Base-by-base conservation (phyloP, 371 early-diverging fungal species). In the Syncephalastrum monosporum region DNA sequence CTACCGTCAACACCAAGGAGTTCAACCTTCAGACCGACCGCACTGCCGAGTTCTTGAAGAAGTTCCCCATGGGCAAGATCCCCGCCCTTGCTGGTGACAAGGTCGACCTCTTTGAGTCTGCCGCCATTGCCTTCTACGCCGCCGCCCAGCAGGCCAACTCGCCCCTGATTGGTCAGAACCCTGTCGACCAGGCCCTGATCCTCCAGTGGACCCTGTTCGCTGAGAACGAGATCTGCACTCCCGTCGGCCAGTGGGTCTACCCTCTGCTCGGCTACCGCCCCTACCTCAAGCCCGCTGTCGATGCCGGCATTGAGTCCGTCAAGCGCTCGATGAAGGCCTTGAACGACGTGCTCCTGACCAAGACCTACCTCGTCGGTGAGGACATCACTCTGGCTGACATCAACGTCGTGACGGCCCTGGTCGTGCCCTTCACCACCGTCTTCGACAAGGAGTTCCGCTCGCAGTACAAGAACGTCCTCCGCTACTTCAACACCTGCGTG, bases 281-380 rank as follows among this genome's bases (percentile, higher is more conserved):
- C 42, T 82, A 82, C 69, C 80, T 90, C 77, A 91, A 86, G 81
- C 79, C 86, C 50, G 69, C 64, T 27, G 76, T 86, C 67, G 83
- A 84, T 59, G 81, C 81, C 65, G 83, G 87, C 53, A 85, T 83
- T 60, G 85, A 87, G 68, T 77, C 81, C 57, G 56, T 83, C 66
- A 77, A 82, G 75, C 69, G 81, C 44, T 75, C 83, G 64, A 72
- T 95, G 55, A 68, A 57, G 54, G 85, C 75, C 50, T 75, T 96
- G 44, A 84, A 96, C 83, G 77, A 81, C 54, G 77, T 89, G 64
- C 76, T 96, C 19, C 57, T 84, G 57, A 82, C 76, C 82, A 83
- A 84, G 75, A 94, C 96, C 63, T 96, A 84, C 86, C 79, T 96
- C 57, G 95, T 95, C 44, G 96, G 94, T 58, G 94, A 96, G 76